A percentile compares a stretch with the other conserved stretches of the same genome.
Conservation (phyloP, 805 yeast species). For the Hanseniaspora mollemarum region DNA sequence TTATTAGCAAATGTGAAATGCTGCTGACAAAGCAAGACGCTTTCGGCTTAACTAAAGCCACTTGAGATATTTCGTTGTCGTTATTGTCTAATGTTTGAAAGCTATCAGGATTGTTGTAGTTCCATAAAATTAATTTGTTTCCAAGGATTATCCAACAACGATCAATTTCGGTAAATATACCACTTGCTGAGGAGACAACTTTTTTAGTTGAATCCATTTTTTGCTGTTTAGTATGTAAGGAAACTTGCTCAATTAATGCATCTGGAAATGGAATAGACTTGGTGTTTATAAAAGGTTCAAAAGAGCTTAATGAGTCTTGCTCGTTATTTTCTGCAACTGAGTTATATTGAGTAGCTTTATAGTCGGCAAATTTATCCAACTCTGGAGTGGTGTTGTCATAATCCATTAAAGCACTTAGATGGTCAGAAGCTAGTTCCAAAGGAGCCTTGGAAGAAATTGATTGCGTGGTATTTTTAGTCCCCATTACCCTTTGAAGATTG, state of each 20-base stretch:
- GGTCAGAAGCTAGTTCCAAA: slow-evolving; percentile 49
- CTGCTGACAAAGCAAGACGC: slow-evolving; percentile 66
- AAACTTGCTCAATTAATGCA: slow-evolving; percentile 57
- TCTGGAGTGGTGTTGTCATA: slow-evolving; percentile 49
- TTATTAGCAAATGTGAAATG: slow-evolving; percentile 59
- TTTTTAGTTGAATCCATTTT: slow-evolving; percentile 35
- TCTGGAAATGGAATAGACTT: slow-evolving; percentile 68
- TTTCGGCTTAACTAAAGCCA: slow-evolving; percentile 70
- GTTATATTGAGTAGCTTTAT: slow-evolving; percentile 55
- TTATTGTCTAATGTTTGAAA: slow-evolving; percentile 68
- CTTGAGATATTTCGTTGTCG: slow-evolving; percentile 62
- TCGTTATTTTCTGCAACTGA: slow-evolving; percentile 44
- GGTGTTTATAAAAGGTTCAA: slow-evolving; percentile 67
- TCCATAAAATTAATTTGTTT: slow-evolving; percentile 76
- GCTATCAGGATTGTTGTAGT: slow-evolving; percentile 51
- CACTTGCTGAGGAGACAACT: slow-evolving; percentile 36
- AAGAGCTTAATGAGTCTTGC: slow-evolving; percentile 36
- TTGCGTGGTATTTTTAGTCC: slow-evolving; percentile 19
- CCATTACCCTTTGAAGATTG: slow-evolving; percentile 9
- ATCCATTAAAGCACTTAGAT: slow-evolving; percentile 46
- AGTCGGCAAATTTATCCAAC: slow-evolving; percentile 38
- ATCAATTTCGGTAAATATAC: slow-evolving; percentile 66
- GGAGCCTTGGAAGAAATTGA: slow-evolving; percentile 30
- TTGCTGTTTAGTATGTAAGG: slow-evolving; percentile 43
- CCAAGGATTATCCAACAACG: slow-evolving; percentile 82